These are phyloP conservation scores for Erythrobasidium hasegawianum DNA, from an alignment of 1,284 basidiomycete genomes.

Conservation along the genomic window DNA sequence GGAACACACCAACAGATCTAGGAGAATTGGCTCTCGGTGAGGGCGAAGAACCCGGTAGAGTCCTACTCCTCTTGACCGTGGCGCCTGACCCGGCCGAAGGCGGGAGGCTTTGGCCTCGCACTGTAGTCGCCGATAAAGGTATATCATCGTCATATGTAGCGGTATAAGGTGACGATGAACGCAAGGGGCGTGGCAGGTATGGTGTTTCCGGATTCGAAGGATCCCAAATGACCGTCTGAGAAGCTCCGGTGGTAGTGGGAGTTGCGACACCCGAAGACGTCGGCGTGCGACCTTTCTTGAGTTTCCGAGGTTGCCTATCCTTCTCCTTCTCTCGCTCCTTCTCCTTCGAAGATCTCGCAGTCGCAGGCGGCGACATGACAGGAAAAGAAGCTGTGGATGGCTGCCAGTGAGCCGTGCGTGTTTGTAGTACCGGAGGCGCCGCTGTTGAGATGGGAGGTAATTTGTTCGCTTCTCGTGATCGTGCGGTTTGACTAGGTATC, in stretches of 20 bases:
- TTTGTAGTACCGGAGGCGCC: not conserved
- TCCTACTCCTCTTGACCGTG: constrained; percentile 22
- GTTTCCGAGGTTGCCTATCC: constrained; percentile 12
- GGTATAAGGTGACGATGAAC: not conserved
- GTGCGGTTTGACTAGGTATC: too few relatives aligned
- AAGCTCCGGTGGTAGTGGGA: constrained; percentile 5
- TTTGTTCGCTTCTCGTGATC: too few relatives aligned
- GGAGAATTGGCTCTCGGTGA: constrained; percentile 4
- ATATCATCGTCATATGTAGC: constrained; percentile 22
- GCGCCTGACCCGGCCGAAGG: not conserved
- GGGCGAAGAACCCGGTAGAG: constrained; percentile 10
- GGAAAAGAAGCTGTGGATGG: not conserved
- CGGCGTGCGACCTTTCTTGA: constrained; percentile 30
- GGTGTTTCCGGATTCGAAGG: not conserved
- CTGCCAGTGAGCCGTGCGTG: not conserved
- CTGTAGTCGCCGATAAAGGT: constrained; percentile 2
- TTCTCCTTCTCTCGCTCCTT: constrained; percentile 5
- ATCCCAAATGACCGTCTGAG: not conserved
- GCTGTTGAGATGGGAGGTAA: too few relatives aligned
- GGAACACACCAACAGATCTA: constrained; percentile 34
- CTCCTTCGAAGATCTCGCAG: constrained; percentile 8
- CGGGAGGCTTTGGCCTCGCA: not conserved
- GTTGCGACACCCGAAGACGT: constrained; percentile 14
- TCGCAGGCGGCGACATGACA: not conserved
- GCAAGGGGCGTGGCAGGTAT: constrained; percentile 32